phyloP scores from a whole-genome alignment of 352 stramenopile species.

The Pythium periplocum region DNA sequence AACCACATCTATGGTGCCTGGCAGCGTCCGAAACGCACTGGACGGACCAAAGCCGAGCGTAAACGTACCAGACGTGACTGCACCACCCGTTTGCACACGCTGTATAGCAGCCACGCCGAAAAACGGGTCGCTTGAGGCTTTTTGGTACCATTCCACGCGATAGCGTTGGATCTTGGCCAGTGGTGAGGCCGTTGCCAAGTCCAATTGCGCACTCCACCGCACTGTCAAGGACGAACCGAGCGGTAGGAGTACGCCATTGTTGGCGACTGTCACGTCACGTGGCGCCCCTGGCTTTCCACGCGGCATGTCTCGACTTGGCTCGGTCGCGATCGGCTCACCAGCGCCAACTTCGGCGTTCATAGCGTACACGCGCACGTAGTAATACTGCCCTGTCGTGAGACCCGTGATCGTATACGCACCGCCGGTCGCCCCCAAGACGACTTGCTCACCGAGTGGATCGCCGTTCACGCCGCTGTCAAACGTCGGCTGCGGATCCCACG shows the following conservation, averaged over 20 bases:
- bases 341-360: slow-evolving; percentile 53
- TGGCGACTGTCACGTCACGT: slow-evolving; percentile 27
- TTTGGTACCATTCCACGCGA: slow-evolving; percentile 72
- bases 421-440: slow-evolving; percentile 17
- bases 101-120: slow-evolving; percentile 59
- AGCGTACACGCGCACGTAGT: slow-evolving; percentile 69
- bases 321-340: slow-evolving; percentile 32
- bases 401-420: slow-evolving; percentile 42
- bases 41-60: slow-evolving; percentile 39
- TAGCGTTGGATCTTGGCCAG: slow-evolving; percentile 27
- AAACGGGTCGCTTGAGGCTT: slow-evolving; percentile 36
- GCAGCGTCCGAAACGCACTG: slow-evolving; percentile 30
- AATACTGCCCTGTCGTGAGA: slow-evolving; percentile 39
- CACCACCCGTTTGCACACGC: slow-evolving; percentile 39
- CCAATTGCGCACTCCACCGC: slow-evolving; percentile 35
- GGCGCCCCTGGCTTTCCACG: slow-evolving; percentile 42
- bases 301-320: slow-evolving; percentile 56
- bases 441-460: slow-evolving; percentile 38
- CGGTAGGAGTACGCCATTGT: slow-evolving; percentile 25
- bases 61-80: slow-evolving; percentile 50
- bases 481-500: slow-evolving; percentile 77
- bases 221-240: slow-evolving; percentile 48
- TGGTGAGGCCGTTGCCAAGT: slow-evolving; percentile 8
- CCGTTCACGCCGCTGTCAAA: slow-evolving; percentile 75
- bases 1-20: slow-evolving; percentile 48